Conservation (phyloP, 176 grass and related monocot species). For the Bothriochloa decipiens region DNA sequence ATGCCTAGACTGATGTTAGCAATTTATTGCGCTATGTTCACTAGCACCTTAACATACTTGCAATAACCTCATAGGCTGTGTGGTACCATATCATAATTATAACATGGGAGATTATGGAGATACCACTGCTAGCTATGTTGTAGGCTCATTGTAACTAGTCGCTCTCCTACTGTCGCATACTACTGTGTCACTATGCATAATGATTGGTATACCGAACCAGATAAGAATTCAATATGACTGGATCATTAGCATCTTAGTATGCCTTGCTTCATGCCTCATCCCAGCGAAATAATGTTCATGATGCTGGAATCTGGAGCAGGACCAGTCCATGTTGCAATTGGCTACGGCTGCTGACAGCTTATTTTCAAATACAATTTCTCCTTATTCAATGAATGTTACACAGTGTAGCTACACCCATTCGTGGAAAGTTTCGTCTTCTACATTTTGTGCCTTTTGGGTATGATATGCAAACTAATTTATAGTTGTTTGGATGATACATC, state of each 20-base stretch:
- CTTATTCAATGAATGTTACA: slow-evolving; percentile 24
- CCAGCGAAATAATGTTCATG: slow-evolving; percentile 15
- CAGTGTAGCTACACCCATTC: not conserved
- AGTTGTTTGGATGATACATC: not conserved
- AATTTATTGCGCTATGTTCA: slow-evolving; percentile 1
- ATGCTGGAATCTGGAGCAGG: not conserved
- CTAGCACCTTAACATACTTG: not conserved
- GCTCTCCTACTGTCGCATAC: not conserved
- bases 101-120: not conserved
- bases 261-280: slow-evolving; percentile 38
- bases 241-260: slow-evolving; percentile 29
- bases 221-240: slow-evolving; percentile 1
- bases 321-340: not conserved
- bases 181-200: not conserved
- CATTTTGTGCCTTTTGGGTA: slow-evolving; percentile 21
- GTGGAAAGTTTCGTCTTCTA: not conserved
- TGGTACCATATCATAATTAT: not conserved
- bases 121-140: not conserved
- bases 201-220: not conserved
- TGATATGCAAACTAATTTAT: slow-evolving; percentile 8
- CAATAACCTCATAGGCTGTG: not conserved
- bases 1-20: not conserved
- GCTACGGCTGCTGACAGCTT: slow-evolving; percentile 32
- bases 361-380: slow-evolving; percentile 21
- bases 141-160: slow-evolving; percentile 7